phyloP scores from a whole-genome alignment of 306 rosid genomes.

The Begonia masoniana region DNA sequence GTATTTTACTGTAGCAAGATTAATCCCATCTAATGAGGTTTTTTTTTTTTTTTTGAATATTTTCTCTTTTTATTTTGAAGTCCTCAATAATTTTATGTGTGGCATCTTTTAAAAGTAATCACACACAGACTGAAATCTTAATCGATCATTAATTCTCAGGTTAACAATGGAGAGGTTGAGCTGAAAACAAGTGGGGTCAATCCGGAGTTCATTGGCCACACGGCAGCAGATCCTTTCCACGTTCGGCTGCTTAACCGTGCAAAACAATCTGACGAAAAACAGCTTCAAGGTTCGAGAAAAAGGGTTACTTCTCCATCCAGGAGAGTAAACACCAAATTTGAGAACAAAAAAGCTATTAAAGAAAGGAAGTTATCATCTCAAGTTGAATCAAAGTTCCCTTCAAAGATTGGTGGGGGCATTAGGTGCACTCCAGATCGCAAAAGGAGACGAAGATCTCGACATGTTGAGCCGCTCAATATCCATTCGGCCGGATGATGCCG shows the following conservation, averaged over 20 bases:
- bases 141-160: conserved; percentile 34
- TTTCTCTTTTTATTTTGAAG: neutral
- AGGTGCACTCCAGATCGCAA: conserved; percentile 59
- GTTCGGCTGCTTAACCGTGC: conserved; percentile 41
- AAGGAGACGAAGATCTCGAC: conserved; percentile 51
- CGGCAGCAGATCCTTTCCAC: conserved; percentile 50
- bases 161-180: conserved; percentile 67
- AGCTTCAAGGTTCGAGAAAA: conserved; percentile 34
- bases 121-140: neutral
- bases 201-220: conserved; percentile 42
- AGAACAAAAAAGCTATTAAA: conserved; percentile 13
- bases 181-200: conserved; percentile 34
- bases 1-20: neutral
- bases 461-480: conserved; percentile 37
- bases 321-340: conserved; percentile 18
- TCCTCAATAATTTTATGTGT: too few relatives aligned
- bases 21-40: neutral
- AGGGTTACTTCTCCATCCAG: conserved; percentile 42
- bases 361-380: conserved; percentile 19
- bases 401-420: conserved; percentile 33
- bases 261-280: conserved; percentile 17
- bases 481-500: conserved; percentile 31
- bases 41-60: neutral
- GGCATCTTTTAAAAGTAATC: too few relatives aligned
- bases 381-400: conserved; percentile 37